Percentiles rank a stretch among this genome's conserved stretches.
These are phyloP conservation scores for Coemansia asiatica DNA, from an alignment of 192 early-diverging fungal genomes.

Conservation along the genomic window DNA sequence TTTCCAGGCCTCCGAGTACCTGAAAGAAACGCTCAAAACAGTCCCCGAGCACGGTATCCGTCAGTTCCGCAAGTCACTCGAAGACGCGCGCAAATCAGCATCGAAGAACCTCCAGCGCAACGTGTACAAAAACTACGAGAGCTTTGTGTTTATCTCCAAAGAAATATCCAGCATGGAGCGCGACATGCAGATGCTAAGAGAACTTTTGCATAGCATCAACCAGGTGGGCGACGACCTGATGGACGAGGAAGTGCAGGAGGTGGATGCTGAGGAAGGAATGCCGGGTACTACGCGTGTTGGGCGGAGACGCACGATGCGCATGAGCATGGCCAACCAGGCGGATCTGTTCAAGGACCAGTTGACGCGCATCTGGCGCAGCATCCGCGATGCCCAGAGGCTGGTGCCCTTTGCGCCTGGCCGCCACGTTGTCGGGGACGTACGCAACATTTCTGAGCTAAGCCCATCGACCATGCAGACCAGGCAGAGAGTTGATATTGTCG, in stretches of 20 bases:
- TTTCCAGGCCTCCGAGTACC: constrained; percentile 44
- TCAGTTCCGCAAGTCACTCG: constrained; percentile 56
- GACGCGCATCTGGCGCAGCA: constrained; percentile 45
- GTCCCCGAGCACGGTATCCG: constrained; percentile 36
- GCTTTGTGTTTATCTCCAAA: constrained; percentile 76
- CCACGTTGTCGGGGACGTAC: constrained; percentile 71
- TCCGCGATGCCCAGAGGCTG: constrained; percentile 59
- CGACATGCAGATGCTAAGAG: constrained; percentile 66
- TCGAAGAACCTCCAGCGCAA: constrained; percentile 65
- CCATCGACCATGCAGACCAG: constrained; percentile 69
- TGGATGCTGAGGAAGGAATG: constrained; percentile 17
- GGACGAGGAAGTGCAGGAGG: constrained; percentile 40
- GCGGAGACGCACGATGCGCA: constrained; percentile 52
- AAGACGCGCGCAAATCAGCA: constrained; percentile 60
- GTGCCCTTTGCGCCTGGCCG: constrained; percentile 69
- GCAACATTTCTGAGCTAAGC: constrained; percentile 77
- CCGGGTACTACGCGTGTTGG: constrained; percentile 13
- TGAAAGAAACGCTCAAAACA: constrained; percentile 34
- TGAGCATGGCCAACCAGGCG: constrained; percentile 57
- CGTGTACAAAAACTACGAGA: constrained; percentile 72
- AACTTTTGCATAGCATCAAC: constrained; percentile 61
- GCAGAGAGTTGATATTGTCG: constrained; percentile 75
- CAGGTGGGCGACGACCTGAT: constrained; percentile 60
- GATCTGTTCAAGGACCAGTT: constrained; percentile 57
- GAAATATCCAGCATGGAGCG: constrained; percentile 74